Conservation (phyloP, 352 stramenopile species). For the Phytopythium boreale region DNA sequence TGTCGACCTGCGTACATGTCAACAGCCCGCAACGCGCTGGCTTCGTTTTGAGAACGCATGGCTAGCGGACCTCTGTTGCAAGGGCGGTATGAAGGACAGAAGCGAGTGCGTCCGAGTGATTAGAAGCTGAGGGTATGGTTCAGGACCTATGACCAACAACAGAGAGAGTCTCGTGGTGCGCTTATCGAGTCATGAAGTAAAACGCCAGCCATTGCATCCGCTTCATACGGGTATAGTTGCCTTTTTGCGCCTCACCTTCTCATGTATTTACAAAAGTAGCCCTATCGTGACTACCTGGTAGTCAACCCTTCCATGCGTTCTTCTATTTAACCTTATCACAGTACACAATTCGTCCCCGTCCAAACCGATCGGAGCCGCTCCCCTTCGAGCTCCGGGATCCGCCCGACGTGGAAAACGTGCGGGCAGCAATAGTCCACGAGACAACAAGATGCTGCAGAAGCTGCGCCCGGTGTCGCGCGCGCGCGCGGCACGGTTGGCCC, state of each 20-base stretch:
- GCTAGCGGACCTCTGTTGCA: no score
- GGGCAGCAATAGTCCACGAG: neutral
- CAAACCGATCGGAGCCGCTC: neutral
- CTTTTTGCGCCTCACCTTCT: neutral
- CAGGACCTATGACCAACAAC: neutral
- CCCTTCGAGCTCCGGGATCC: neutral
- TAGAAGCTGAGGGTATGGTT: neutral
- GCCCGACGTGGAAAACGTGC: slow-evolving; percentile 1
- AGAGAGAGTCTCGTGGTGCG: neutral
- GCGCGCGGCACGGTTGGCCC: neutral
- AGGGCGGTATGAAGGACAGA: neutral
- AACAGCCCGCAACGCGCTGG: slow-evolving; percentile 2
- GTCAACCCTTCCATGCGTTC: neutral
- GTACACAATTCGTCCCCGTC: neutral
- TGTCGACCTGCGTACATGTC: neutral
- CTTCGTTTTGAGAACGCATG: slow-evolving; percentile 3
- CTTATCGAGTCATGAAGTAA: no score
- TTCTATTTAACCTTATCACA: neutral
- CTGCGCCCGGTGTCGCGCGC: neutral
- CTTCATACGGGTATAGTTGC: neutral
- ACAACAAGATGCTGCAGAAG: slow-evolving; percentile 7
- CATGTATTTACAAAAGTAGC: neutral
- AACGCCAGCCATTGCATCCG: no score
- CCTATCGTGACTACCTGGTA: no score
- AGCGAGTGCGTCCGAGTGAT: neutral